Evolutionary conservation across 176 grass and related monocot genomes (phyloP).

Genomic region (Oropetium thomaeum): DNA sequence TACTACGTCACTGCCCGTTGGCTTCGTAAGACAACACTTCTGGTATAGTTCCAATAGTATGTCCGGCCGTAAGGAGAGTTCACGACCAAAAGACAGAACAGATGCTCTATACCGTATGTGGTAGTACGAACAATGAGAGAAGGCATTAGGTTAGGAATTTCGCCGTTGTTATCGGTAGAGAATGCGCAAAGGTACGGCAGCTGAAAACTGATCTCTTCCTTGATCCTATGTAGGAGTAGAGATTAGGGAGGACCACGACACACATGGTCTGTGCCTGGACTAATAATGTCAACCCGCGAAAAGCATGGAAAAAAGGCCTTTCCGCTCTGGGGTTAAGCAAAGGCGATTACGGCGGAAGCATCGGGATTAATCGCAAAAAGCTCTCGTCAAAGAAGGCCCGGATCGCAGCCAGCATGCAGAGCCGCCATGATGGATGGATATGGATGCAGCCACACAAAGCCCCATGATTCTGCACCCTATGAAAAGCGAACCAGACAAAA

Average conservation of each 20-base stretch:
- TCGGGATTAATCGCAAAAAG: constrained; percentile 4
- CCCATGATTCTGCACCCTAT: constrained; percentile 21
- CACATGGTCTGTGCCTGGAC: background rate
- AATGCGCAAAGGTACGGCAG: background rate
- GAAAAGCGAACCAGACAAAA: constrained; percentile 7
- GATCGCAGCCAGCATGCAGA: background rate
- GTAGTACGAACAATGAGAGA: background rate
- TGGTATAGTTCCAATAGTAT: background rate
- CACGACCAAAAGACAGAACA: background rate
- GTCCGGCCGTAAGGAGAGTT: too few species aligned
- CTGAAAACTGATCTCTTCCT: background rate
- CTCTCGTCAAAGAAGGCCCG: constrained; percentile 1
- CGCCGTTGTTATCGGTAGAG: background rate
- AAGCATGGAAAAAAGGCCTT: background rate
- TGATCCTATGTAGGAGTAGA: too few species aligned
- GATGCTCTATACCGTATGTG: background rate
- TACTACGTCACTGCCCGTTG: background rate
- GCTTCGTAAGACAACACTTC: background rate
- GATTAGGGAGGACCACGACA: background rate
- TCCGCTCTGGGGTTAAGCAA: constrained; percentile 15
- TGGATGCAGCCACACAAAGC: too few species aligned
- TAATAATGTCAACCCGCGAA: background rate
- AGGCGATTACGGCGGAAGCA: background rate
- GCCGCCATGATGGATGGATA: constrained; percentile 6
- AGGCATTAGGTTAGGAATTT: background rate